phyloP scores from a whole-genome alignment of 2,329 filamentous ascomycete species.

The Madurella fahalii region DNA sequence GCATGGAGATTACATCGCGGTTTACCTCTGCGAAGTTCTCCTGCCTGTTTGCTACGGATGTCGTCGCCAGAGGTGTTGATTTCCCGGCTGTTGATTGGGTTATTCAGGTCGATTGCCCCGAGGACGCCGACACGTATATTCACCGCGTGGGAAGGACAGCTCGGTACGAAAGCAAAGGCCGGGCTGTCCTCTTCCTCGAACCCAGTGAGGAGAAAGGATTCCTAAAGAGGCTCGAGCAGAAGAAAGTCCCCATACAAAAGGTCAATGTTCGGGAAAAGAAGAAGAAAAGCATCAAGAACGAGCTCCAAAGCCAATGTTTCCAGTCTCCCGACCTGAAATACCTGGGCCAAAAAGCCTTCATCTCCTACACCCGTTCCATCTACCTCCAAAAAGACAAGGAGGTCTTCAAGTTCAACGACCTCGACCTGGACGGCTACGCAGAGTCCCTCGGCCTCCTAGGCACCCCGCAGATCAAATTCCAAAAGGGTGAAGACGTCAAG shows the following conservation, averaged over 20 bases:
- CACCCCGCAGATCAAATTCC: constrained; percentile 86
- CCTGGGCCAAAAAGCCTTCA: constrained; percentile 91
- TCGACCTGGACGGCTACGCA: constrained; percentile 83
- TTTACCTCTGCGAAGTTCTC: constrained; percentile 78
- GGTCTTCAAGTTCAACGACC: constrained; percentile 76
- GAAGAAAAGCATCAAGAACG: constrained; percentile 76
- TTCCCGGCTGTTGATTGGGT: constrained; percentile 98
- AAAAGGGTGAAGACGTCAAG: constrained; percentile 85
- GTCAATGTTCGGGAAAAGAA: constrained; percentile 89
- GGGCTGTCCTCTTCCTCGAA: constrained; percentile 85
- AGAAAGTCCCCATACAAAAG: constrained; percentile 81
- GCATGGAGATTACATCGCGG: constrained; percentile 79
- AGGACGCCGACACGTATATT: constrained; percentile 96
- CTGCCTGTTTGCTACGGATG: constrained; percentile 92
- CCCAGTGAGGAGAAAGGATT: constrained; percentile 92
- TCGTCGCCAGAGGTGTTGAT: constrained; percentile 89
- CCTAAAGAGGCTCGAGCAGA: constrained; percentile 76
- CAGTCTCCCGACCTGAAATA: constrained; percentile 93
- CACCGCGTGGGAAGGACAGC: constrained; percentile 93
- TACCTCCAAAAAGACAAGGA: constrained; percentile 89
- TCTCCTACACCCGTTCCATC: constrained; percentile 81
- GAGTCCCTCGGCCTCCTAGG: constrained; percentile 83
- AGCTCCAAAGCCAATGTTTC: constrained; percentile 93
- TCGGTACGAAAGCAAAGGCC: constrained; percentile 83
- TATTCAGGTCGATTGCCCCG: constrained; percentile 95